Evolutionary conservation across 2,329 filamentous ascomycete species (phyloP).

Genomic region (Trichoderma gracile): DNA sequence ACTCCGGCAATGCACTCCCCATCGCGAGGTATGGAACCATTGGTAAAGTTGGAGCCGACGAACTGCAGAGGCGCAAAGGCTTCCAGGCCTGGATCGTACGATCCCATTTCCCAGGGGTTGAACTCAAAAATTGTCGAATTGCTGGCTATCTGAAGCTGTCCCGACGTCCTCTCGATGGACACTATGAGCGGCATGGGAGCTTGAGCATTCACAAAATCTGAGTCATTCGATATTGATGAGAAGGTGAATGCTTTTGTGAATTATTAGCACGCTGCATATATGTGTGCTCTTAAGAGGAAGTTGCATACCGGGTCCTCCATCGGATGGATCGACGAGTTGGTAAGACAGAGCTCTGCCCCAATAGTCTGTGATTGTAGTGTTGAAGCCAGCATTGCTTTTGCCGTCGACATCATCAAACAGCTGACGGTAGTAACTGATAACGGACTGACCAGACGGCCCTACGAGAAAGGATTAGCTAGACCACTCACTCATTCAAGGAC

Average conservation of each 20-base stretch:
- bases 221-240: slow-evolving; percentile 60
- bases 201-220: slow-evolving; percentile 62
- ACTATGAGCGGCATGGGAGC: slow-evolving; percentile 74
- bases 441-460: slow-evolving; percentile 34
- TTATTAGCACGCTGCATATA: neutral
- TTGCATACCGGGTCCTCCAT: slow-evolving; percentile 60
- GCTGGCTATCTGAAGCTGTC: slow-evolving; percentile 60
- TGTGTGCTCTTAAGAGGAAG: too few species aligned
- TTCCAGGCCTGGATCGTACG: slow-evolving; percentile 70
- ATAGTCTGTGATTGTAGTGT: slow-evolving; percentile 72
- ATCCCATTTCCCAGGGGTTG: slow-evolving; percentile 77
- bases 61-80: slow-evolving; percentile 72
- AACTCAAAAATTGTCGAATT: slow-evolving; percentile 79
- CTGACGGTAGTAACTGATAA: slow-evolving; percentile 58
- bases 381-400: slow-evolving; percentile 60
- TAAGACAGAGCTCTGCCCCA: slow-evolving; percentile 77
- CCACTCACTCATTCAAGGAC: neutral
- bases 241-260: slow-evolving; percentile 63
- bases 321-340: slow-evolving; percentile 71
- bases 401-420: slow-evolving; percentile 57
- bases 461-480: slow-evolving; percentile 36
- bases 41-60: slow-evolving; percentile 70
- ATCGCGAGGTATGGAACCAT: slow-evolving; percentile 56
- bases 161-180: slow-evolving; percentile 65
- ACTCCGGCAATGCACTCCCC: slow-evolving; percentile 73